A percentile compares a stretch with the other conserved stretches of the same genome.
Conservation (phyloP, 148 eudicot species). For the Rhododendron kiyosumense region DNA sequence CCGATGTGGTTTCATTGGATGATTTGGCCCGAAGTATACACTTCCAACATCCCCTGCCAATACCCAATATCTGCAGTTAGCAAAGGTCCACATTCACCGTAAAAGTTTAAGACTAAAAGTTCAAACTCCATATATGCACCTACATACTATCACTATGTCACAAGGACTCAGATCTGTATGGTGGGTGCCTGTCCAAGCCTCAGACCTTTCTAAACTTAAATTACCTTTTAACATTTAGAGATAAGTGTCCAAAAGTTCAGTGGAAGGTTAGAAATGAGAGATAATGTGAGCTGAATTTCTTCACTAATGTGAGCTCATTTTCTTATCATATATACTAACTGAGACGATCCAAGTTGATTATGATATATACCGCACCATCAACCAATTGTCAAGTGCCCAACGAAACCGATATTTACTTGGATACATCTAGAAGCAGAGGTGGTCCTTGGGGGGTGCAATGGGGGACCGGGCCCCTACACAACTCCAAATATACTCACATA, state of each 20-base stretch:
- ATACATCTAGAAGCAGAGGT: not conserved
- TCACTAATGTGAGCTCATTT: not conserved
- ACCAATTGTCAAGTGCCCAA: not conserved
- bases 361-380: not conserved
- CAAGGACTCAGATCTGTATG: not conserved
- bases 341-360: not conserved
- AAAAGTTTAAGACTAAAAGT: not conserved
- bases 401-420: not conserved
- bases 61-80: constrained; percentile 15
- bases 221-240: not conserved
- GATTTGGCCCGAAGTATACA: constrained; percentile 94
- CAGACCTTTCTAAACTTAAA: not conserved
- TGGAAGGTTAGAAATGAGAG: not conserved
- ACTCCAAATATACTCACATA: not conserved
- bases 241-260: not conserved
- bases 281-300: not conserved
- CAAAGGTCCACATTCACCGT: not conserved
- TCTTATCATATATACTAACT: not conserved
- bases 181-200: not conserved
- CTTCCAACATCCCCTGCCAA: constrained; percentile 90
- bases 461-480: not conserved
- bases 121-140: not conserved
- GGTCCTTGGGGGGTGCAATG: not conserved
- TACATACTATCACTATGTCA: not conserved
- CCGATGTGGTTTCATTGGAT: constrained; percentile 98